Evolutionary conservation across 768 basidiomycete genomes (phyloP).

Genomic region (Leccinum subtestaceum): DNA sequence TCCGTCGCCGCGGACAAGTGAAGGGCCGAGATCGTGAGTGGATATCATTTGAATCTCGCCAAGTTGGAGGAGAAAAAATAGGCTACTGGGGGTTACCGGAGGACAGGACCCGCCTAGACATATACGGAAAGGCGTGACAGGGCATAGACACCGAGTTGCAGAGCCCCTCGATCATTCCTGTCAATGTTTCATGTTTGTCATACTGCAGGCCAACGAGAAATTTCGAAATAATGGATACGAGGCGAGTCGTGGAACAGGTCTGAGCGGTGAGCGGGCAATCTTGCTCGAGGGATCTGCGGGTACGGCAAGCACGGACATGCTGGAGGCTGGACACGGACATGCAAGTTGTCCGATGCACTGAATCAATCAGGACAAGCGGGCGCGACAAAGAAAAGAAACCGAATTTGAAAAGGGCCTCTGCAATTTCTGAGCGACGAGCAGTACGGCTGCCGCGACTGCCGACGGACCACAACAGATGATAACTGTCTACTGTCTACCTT

Average conservation of each 20-base stretch:
- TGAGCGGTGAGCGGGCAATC: neutral
- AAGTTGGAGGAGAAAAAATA: slow-evolving; percentile 21
- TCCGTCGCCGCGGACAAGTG: neutral
- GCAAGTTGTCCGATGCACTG: neutral
- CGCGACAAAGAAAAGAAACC: slow-evolving; percentile 6
- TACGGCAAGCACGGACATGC: neutral
- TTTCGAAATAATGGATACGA: slow-evolving; percentile 10
- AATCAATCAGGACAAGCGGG: neutral
- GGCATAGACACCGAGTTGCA: slow-evolving; percentile 24
- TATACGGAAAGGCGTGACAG: slow-evolving; percentile 30
- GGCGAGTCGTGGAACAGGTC: slow-evolving; percentile 1
- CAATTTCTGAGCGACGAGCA: slow-evolving; percentile 23
- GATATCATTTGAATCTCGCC: slow-evolving; percentile 4
- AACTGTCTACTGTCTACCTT: slow-evolving; percentile 13
- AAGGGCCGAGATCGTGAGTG: slow-evolving; percentile 7
- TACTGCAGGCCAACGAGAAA: slow-evolving; percentile 11
- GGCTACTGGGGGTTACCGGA: slow-evolving; percentile 37
- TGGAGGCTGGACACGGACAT: neutral
- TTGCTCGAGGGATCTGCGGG: slow-evolving; percentile 1
- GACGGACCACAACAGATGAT: slow-evolving; percentile 23
- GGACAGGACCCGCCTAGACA: slow-evolving; percentile 37
- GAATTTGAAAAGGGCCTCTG: slow-evolving; percentile 26
- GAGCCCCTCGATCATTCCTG: slow-evolving; percentile 41
- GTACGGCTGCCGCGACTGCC: slow-evolving; percentile 22
- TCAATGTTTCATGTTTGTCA: slow-evolving; percentile 43